Evolutionary conservation across 345 rosid genomes (phyloP), one percentile per base, ranked within the genome.

Genomic region (Syzygium aqueum): DNA sequence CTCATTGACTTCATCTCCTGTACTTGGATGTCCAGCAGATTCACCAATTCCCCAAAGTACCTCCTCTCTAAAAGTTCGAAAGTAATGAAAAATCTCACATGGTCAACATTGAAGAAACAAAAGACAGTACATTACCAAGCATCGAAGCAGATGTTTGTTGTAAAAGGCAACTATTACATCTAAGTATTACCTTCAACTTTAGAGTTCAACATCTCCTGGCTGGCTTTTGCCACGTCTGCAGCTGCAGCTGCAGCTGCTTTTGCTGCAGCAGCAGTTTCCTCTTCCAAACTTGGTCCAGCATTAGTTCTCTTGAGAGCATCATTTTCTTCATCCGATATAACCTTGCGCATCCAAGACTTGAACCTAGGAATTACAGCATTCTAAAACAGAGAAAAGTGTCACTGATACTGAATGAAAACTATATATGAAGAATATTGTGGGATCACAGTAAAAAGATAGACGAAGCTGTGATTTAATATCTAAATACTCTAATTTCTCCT

Each of bases 231-330:
- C 87, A 95, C 96, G 89, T 96, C 99, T 86, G 96, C 91, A 82
- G 99, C 98, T 5, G 99, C 98, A 4, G 94, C 95, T 15, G 99
- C 96, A 21, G 99, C 99, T 87, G 98, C 89, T 93, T 95, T 97
- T 67, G 98, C 97, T 80, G 98, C 99, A 28, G 96, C 96, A 16
- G 96, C 98, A 80, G 99, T 97, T 88, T 95, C 99, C 89, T 97
- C 99, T 77, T 93, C 95, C 90, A 94, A 88, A 91, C 93, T 96
- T 86, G 98, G 96, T 89, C 94, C 94, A 87, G 86, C 88, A 53
- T 90, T 89, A 84, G 86, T 84, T 92, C 92, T 93, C 87, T 89
- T 91, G 51, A 78, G 89, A 86, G 65, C 85, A 56, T 91, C 94
- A 88, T 95, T 89, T 90, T 96, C 97, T 90, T 96, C 98, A 92